Evolutionary conservation across 2,329 filamentous ascomycete species (phyloP), one percentile per base, ranked within the genome.

Genomic region (Fusarium concolor): DNA sequence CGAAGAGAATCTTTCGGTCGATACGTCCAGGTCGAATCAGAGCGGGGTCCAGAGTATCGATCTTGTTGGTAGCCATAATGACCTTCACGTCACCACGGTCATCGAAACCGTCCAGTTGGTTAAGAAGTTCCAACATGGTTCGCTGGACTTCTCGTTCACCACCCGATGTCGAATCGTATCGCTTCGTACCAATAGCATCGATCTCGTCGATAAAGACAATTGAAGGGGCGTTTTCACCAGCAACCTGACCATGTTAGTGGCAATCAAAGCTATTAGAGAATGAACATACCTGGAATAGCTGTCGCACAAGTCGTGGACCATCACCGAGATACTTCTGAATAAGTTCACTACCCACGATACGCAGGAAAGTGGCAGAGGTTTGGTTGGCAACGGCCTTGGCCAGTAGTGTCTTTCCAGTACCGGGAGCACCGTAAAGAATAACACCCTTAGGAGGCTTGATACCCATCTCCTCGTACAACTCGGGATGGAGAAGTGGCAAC

Each of bases 121-220:
- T 99, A 41, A 99, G 90, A 55, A 99, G 88, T 78, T 99, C 96
- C 80, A 99, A 84, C 96, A 99, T 99, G 47, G 96, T 99, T 79
- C 96, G 90, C 83, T 99, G 96, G 38, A 99, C 93, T 80, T 99
- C 96, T 72, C 95, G 92, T 80, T 99, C 96, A 78, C 96, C 96
- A 67, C 96, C 96, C 1, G 95, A 97, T 46, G 94, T 97, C 29
- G 94, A 97, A 41, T 99, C 96, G 81, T 99, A 99, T 77, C 96
- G 93, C 84, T 99, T 99, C 9, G 96, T 98, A 76, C 96, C 96
- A 68, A 99, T 98, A 37, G 96, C 96, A 77, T 99, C 96, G 74
- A 99, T 99, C 80, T 99, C 96, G 77, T 99, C 96, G 72, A 99
- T 99, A 81, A 99, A 99, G 22, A 99, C 95, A 74, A 99, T 99